Evolutionary conservation across 768 basidiomycete genomes (phyloP).

Genomic region (Calocybe gangraenosa): DNA sequence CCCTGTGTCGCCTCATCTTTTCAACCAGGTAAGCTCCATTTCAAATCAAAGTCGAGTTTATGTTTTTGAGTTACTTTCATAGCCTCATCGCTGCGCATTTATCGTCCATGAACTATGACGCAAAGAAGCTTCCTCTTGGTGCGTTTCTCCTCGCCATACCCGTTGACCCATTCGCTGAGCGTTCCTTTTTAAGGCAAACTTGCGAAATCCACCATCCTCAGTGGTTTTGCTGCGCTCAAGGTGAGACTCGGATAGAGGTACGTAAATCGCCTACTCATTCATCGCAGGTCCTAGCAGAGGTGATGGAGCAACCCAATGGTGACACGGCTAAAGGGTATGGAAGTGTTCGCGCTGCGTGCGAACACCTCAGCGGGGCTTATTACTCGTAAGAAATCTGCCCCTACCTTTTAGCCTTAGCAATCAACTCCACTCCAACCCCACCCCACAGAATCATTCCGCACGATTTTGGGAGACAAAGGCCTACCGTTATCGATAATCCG

Average conservation of each 20-base stretch:
- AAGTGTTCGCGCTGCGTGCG: conserved; percentile 34
- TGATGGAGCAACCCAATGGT: conserved; percentile 41
- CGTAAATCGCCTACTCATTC: not conserved
- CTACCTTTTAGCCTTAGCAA: not conserved
- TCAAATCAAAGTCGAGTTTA: not conserved
- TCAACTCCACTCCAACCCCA: not conserved
- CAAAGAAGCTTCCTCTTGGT: conserved; percentile 60
- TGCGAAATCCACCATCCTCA: conserved; percentile 54
- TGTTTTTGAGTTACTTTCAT: not conserved
- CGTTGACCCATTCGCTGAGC: conserved; percentile 1
- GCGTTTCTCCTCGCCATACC: not conserved
- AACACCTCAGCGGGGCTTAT: conserved; percentile 45
- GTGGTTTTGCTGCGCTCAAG: conserved; percentile 57
- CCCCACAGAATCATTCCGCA: conserved; percentile 52
- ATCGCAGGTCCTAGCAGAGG: conserved; percentile 31
- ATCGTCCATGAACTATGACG: conserved; percentile 64
- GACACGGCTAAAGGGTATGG: conserved; percentile 33
- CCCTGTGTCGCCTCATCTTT: conserved; percentile 49
- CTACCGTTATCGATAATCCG: conserved; percentile 37
- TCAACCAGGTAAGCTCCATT: conserved; percentile 33
- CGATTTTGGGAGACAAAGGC: conserved; percentile 49
- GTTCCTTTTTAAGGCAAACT: conserved; percentile 48
- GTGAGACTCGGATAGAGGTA: conserved; percentile 17
- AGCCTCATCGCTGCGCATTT: conserved; percentile 52
- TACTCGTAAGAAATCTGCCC: conserved; percentile 42